Evolutionary conservation across 2,329 filamentous ascomycete genomes (phyloP), one percentile per base, ranked within the genome.

Genomic region (Penicillium sp.): DNA sequence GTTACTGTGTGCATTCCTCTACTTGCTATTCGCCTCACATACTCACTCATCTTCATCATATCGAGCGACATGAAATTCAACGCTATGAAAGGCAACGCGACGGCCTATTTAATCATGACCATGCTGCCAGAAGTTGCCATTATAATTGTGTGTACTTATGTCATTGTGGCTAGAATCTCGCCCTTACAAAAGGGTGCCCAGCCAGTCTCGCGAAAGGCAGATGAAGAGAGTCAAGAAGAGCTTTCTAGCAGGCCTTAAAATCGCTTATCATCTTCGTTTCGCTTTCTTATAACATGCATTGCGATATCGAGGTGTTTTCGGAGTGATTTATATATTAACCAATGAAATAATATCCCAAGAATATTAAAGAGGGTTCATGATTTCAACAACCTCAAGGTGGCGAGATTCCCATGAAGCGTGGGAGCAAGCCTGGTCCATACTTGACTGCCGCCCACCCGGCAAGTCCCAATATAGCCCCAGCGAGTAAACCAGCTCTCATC

Each of bases 21-120:
- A 7, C 29, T 56, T 21, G 51, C 50, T 10, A 49, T 59, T 15
- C 56, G 54, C 2, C 26, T 59, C 29, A 29, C 43, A 18, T 57
- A 56, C 30, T 57, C 49, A 0, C 34, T 57, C 7, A 34, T 53
- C 8, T 57, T 57, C 36, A 47, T 55, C 10, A 57, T 49, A 10
- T 53, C 51, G 2, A 41, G 46, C 4, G 29, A 59, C 27, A 54
- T 59, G 54, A 43, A 42, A 5, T 52, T 45, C 36, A 57, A 57
- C 37, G 46, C 56, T 8, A 54, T 57, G 27, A 59, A 51, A 44
- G 54, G 51, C 3, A 33, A 53, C 36, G 17, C 49, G n/a, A 53
- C 51, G 6, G 44, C 49, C 8, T 57, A 55, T 46, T 37, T 59
- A 9, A 15, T 51, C 4, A 55, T 59, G 56, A 55, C 49, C 2